A percentile compares a stretch with the other conserved stretches of the same genome.
Evolutionary conservation across 495 filamentous ascomycete species (phyloP).

Genomic region (Podospora fimiseda): DNA sequence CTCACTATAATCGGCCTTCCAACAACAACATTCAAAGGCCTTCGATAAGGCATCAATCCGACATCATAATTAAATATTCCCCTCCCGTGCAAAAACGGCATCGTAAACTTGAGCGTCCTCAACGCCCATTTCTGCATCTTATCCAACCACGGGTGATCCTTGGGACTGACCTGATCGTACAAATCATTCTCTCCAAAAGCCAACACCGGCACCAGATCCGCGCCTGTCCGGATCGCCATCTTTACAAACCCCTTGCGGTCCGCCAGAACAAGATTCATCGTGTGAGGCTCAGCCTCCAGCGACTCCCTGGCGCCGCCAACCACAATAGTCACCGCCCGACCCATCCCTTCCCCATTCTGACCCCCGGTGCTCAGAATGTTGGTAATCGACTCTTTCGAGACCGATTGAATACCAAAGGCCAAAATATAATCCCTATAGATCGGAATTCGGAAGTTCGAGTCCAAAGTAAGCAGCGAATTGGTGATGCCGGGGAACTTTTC

Average conservation of each 20-base stretch:
- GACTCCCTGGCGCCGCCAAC: conserved; percentile 89
- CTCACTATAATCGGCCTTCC: conserved; percentile 69
- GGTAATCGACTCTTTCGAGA: conserved; percentile 84
- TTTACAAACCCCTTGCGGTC: conserved; percentile 90
- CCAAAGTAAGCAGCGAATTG: conserved; percentile 85
- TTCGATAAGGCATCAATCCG: conserved; percentile 87
- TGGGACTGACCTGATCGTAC: conserved; percentile 76
- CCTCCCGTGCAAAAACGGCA: conserved; percentile 82
- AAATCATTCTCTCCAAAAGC: conserved; percentile 94
- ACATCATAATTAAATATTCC: conserved; percentile 98
- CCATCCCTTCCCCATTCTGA: conserved; percentile 76
- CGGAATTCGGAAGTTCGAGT: conserved; percentile 89
- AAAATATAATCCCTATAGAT: conserved; percentile 91
- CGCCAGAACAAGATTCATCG: conserved; percentile 67
- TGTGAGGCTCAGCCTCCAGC: conserved; percentile 73
- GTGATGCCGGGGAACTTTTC: conserved; percentile 93
- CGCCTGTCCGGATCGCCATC: conserved; percentile 80
- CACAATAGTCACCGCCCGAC: conserved; percentile 92
- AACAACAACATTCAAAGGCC: conserved; percentile 81
- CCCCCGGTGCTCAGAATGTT: conserved; percentile 78
- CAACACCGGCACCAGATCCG: conserved; percentile 85
- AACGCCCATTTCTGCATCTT: conserved; percentile 75
- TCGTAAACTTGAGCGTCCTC: conserved; percentile 80
- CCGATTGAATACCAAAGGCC: conserved; percentile 75
- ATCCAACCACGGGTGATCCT: conserved; percentile 65